Percentiles rank a stretch among this genome's conserved stretches.
Conservation (phyloP, 805 yeast genomes). For the Kluyveromyces nonfermentans region DNA sequence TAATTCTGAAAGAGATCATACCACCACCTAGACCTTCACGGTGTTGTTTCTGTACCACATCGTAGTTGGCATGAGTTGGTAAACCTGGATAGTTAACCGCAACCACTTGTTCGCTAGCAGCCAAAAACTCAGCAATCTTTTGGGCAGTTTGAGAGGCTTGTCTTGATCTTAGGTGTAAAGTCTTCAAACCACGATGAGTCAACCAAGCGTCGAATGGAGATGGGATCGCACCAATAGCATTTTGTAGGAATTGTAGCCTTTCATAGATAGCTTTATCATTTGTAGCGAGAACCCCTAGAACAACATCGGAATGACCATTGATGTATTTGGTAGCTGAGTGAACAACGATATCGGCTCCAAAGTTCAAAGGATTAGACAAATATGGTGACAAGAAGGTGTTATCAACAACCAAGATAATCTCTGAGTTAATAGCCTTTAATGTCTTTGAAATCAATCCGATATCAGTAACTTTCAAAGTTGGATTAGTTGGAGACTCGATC, state of each 20-base stretch:
- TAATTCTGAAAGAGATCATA: constrained; percentile 79
- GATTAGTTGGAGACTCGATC: constrained; percentile 87
- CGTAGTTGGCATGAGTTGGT: constrained; percentile 51
- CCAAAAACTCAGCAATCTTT: constrained; percentile 58
- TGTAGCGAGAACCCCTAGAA: constrained; percentile 74
- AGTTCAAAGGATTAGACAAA: constrained; percentile 70
- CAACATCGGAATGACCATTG: constrained; percentile 89
- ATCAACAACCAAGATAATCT: constrained; percentile 64
- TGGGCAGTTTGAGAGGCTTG: constrained; percentile 60
- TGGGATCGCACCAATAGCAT: constrained; percentile 83
- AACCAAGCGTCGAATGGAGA: constrained; percentile 89
- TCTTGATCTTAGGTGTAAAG: constrained; percentile 69
- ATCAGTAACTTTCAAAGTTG: constrained; percentile 73
- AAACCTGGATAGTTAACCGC: constrained; percentile 82
- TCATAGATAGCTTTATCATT: constrained; percentile 52
- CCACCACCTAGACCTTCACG: constrained; percentile 85
- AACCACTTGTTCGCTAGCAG: constrained; percentile 40
- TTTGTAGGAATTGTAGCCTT: constrained; percentile 66
- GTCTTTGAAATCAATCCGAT: constrained; percentile 51
- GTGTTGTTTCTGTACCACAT: constrained; percentile 63
- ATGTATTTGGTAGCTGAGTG: constrained; percentile 87
- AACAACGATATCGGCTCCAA: constrained; percentile 80
- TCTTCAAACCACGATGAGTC: constrained; percentile 86
- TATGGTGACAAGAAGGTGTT: constrained; percentile 86
- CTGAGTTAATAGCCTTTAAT: constrained; percentile 43